Percentiles rank a stretch among this genome's conserved stretches.
These are phyloP conservation scores for Chalara sp. DNA, from an alignment of 2,329 filamentous ascomycete species.

Conservation along the genomic window DNA sequence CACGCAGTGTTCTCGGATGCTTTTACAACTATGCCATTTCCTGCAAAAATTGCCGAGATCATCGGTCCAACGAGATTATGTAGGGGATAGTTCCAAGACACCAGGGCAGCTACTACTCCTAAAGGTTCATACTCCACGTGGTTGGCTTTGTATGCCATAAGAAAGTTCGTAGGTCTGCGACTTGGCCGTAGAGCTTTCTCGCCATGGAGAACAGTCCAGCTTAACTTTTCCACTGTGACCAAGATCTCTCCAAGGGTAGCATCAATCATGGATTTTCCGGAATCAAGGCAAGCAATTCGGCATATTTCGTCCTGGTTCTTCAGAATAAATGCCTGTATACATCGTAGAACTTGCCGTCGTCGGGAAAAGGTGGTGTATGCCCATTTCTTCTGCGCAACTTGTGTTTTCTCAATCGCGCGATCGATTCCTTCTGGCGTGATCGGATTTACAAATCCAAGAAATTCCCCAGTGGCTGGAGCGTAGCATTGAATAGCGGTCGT, in stretches of 20 bases:
- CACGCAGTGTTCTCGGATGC: constrained; percentile 93
- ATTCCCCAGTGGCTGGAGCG: constrained; percentile 80
- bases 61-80: constrained; percentile 91
- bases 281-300: constrained; percentile 79
- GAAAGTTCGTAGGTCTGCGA: constrained; percentile 73
- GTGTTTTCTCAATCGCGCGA: constrained; percentile 65
- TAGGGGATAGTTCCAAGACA: constrained; percentile 97
- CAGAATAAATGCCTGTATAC: constrained; percentile 75
- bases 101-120: constrained; percentile 84
- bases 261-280: constrained; percentile 93
- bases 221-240: constrained; percentile 87
- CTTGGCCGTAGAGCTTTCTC: constrained; percentile 71
- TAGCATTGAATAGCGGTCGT: constrained; percentile 74
- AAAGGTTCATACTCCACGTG: constrained; percentile 86
- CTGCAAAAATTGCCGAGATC: constrained; percentile 84
- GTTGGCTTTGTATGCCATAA: constrained; percentile 95
- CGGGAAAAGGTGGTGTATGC: constrained; percentile 69
- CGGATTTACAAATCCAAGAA: constrained; percentile 73
- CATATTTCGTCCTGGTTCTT: constrained; percentile 87
- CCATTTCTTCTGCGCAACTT: constrained; percentile 72
- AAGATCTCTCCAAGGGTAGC: constrained; percentile 91
- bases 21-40: constrained; percentile 89
- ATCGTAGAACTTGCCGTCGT: constrained; percentile 71
- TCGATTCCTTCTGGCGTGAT: constrained; percentile 74
- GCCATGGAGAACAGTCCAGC: constrained; percentile 89